phyloP scores from a whole-genome alignment of 164 flowering plant genomes.

The Tinospora cordifolia region DNA sequence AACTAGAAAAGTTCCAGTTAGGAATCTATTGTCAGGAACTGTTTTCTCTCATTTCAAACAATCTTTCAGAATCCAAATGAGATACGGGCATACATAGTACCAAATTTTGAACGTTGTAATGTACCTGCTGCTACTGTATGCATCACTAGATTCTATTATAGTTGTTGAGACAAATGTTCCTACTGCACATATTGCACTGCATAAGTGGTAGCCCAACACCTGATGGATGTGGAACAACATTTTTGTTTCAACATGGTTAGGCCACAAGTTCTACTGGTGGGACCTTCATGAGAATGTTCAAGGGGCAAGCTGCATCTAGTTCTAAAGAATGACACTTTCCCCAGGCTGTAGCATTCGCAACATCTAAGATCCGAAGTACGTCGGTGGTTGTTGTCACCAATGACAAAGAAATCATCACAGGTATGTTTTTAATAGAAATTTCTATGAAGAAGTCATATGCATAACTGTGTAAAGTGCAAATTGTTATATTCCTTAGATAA shows the following conservation, averaged over 20 bases:
- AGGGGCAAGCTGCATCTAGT: slow-evolving; percentile 50
- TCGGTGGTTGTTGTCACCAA: slow-evolving; percentile 68
- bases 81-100: slow-evolving; percentile 65
- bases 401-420: slow-evolving; percentile 84
- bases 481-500: background rate
- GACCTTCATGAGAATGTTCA: slow-evolving; percentile 84
- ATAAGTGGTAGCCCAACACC: slow-evolving; percentile 98
- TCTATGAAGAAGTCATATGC: background rate
- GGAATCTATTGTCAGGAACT: background rate
- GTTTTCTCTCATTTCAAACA: slow-evolving; percentile 40
- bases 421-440: slow-evolving; percentile 30
- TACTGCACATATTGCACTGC: slow-evolving; percentile 85
- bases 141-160: slow-evolving; percentile 69
- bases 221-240: slow-evolving; percentile 89
- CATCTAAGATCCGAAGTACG: slow-evolving; percentile 80
- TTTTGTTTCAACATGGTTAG: slow-evolving; percentile 89
- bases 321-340: slow-evolving; percentile 78
- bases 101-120: slow-evolving; percentile 85
- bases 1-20: background rate
- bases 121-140: slow-evolving; percentile 89
- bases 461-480: background rate
- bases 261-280: slow-evolving; percentile 59
- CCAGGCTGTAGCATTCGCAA: slow-evolving; percentile 73
- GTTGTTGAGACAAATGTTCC: slow-evolving; percentile 83
- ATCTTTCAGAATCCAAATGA: slow-evolving; percentile 88